A percentile compares a stretch with the other conserved stretches of the same genome.
phyloP scores from a whole-genome alignment of 139 green algal genomes.

The Nannochloris sp. region DNA sequence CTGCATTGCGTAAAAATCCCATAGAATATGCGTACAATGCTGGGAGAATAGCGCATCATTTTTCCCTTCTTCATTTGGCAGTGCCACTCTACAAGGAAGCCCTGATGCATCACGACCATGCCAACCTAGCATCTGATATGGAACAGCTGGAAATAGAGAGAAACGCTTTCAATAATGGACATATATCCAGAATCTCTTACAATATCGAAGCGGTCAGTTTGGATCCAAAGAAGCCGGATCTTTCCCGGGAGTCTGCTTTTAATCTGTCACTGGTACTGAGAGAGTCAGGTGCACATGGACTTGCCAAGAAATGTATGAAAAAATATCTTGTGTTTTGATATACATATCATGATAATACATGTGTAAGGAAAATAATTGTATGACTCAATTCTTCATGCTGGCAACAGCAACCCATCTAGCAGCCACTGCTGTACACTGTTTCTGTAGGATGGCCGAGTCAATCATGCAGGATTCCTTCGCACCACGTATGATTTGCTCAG shows the following conservation, averaged over 20 bases:
- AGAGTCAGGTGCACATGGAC: constrained; percentile 41
- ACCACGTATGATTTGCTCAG: background rate
- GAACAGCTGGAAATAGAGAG: background rate
- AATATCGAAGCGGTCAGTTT: background rate
- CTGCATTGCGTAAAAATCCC: background rate
- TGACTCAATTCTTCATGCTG: background rate
- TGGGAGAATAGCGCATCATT: constrained; percentile 61
- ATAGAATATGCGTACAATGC: constrained; percentile 77
- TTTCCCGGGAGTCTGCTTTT: constrained; percentile 62
- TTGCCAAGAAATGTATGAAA: constrained; percentile 56
- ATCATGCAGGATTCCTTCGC: background rate
- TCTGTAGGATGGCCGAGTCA: background rate
- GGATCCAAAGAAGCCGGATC: background rate
- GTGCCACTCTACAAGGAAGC: constrained; percentile 49
- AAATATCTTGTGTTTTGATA: constrained; percentile 47
- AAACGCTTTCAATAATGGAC: background rate
- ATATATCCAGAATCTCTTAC: background rate
- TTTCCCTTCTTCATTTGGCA: constrained; percentile 69
- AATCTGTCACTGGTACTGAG: constrained; percentile 72
- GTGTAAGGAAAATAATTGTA: too few relatives aligned
- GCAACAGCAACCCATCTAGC: background rate
- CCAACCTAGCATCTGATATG: background rate
- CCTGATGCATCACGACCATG: constrained; percentile 9
- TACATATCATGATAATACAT: background rate
- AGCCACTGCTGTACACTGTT: background rate